Base-by-base conservation (phyloP, 352 stramenopile genomes). In the Achlya hypogyna region DNA sequence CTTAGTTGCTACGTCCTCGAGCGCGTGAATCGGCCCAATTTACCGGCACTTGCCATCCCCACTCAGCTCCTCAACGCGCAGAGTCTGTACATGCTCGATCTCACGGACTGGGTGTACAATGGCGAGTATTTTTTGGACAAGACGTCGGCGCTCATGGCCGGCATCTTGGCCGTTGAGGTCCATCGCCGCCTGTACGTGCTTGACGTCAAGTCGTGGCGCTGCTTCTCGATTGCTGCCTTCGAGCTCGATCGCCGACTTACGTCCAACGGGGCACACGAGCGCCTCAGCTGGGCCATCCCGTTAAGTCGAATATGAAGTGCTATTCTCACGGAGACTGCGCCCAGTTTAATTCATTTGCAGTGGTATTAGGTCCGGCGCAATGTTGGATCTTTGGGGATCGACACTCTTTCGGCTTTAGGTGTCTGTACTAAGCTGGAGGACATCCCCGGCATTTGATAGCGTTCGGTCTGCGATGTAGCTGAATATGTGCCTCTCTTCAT, bases 201-300 rank as follows among this genome's bases (percentile, higher is more conserved):
- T 10, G 60, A 67, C 27, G 35, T 67, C 60, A 67, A 67, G 51
- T 58, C 60, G 32, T 67, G 60, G 60, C 42, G 60, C 2, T 2
- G 23, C 23, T 38, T 45, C 38, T 45, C 38, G 38, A 45, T 45
- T 9, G 38, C 2, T 45, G 38, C 2, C 38, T 3, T 45, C 2
- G 38, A 45, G 38, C 38, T 45, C 38, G 38, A 45, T 18, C 38
- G 38, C 14, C 38, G 38, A 9, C 38, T 45, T 18, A 45, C 38
- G 38, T 45, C 38, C 38, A 45, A 45, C 38, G 38, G 38, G 6
- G 4, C 38, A 10, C 38, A 45, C 6, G 38, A 45, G n/a, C 38
- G 38, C 38, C 6, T 45, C 12, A 45, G 38, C 38, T 45, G 38
- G 38, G 38, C 38, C 12, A 45, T 45, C n/a, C 38, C 38, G 38